Evolutionary conservation across 2,329 filamentous ascomycete species (phyloP).

Genomic region (Cladosporium sp.): DNA sequence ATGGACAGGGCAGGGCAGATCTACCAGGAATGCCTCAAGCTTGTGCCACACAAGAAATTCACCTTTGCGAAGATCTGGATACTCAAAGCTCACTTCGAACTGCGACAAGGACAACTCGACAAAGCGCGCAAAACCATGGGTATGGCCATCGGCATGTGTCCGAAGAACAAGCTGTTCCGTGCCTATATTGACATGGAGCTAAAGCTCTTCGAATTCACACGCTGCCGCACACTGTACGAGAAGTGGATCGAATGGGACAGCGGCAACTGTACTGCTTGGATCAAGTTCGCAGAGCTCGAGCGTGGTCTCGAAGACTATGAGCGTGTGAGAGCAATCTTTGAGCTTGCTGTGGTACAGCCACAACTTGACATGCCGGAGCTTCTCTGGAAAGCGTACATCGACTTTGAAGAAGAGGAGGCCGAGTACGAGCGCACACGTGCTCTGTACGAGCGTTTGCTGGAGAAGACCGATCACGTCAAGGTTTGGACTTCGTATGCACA

Average conservation of each 20-base stretch:
- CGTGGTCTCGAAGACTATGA: slow-evolving; percentile 85
- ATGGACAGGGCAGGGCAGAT: slow-evolving; percentile 76
- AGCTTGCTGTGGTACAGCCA: slow-evolving; percentile 77
- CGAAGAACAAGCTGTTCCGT: slow-evolving; percentile 91
- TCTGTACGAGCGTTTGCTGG: slow-evolving; percentile 83
- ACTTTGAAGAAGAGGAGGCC: slow-evolving; percentile 94
- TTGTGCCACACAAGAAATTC: slow-evolving; percentile 94
- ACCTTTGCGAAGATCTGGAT: slow-evolving; percentile 98
- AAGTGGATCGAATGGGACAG: slow-evolving; percentile 93
- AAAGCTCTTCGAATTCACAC: slow-evolving; percentile 87
- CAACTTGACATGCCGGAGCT: slow-evolving; percentile 95
- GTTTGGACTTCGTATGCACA: slow-evolving; percentile 99
- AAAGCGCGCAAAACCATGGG: slow-evolving; percentile 84
- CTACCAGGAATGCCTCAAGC: slow-evolving; percentile 78
- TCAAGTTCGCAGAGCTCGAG: slow-evolving; percentile 91
- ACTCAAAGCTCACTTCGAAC: slow-evolving; percentile 86
- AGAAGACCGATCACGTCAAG: slow-evolving; percentile 98
- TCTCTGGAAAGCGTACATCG: slow-evolving; percentile 96
- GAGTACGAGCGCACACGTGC: slow-evolving; percentile 78
- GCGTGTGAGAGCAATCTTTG: slow-evolving; percentile 83
- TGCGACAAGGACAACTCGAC: slow-evolving; percentile 77
- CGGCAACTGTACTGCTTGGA: slow-evolving; percentile 89
- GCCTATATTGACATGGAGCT: slow-evolving; percentile 91
- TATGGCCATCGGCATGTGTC: slow-evolving; percentile 85
- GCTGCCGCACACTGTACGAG: slow-evolving; percentile 86